Base-by-base conservation (phyloP, 2,329 filamentous ascomycete species). In the Fusarium praegraminearum region DNA sequence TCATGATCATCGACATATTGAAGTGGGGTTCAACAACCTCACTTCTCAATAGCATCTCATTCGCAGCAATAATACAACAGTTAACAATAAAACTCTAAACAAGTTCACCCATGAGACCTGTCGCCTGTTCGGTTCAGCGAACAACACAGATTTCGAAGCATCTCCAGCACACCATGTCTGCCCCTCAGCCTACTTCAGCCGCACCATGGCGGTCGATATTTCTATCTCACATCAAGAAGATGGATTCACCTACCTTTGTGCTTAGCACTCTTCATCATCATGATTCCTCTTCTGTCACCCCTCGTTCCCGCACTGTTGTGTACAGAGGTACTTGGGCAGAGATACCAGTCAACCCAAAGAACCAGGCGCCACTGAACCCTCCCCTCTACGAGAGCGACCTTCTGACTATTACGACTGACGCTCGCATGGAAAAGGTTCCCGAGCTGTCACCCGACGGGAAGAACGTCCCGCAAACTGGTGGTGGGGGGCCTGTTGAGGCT, bases 341-440 rank as follows among this genome's bases (percentile, higher is more conserved):
- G 57, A 83, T 97, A 1, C 90, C 91, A 6, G 84, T 84, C 54
- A 93, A 94, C 80, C 86, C 89, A 44, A 89, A 90, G 78, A 95
- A 96, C 79, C 82, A 87, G 35, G 91, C 93, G 5, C 84, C 89
- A 67, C 84, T 84, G 67, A 98, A 98, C 78, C 90, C 92, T 7
- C 72, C 81, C 30, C 50, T 79, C 1, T 97, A 88, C 76, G 90
- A 92, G 75, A 93, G 89, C 73, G 94, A 98, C 70, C 82, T 95
- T 72, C 87, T 91, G 5, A 91, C 91, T 1, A 90, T 98, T 75
- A 97, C 95, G 1, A 97, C 94, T 0, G 96, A 98, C 78, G 88
- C 88, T 11, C 88, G 95, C 46, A 97, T 97, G 93, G 86, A 90
- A 63, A 98, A 98, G 83, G 84, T 91, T 0, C 83, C 84, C 4